phyloP scores from a whole-genome alignment of 148 eudicot genomes.

The Nepenthes gracilis region DNA sequence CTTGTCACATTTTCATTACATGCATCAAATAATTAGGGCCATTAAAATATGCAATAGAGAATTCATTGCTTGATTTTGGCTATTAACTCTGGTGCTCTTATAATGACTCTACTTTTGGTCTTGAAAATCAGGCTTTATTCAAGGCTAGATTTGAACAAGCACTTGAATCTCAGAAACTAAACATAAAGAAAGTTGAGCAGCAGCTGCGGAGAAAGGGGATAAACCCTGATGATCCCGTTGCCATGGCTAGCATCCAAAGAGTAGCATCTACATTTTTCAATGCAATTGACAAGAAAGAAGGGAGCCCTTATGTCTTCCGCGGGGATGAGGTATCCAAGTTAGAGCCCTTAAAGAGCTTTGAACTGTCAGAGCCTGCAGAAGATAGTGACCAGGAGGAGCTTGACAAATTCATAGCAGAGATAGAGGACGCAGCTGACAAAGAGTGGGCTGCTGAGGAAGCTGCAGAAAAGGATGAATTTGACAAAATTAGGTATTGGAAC shows the following conservation, averaged over 20 bases:
- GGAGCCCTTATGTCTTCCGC: constrained; percentile 81
- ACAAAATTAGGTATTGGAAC: constrained; percentile 55
- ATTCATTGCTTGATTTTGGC: neutral
- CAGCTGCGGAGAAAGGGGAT: constrained; percentile 75
- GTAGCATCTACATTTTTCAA: constrained; percentile 95
- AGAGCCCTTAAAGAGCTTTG: constrained; percentile 13
- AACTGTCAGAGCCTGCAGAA: constrained; percentile 29
- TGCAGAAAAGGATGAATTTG: constrained; percentile 68
- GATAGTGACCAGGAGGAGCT: constrained; percentile 98
- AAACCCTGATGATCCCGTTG: constrained; percentile 96
- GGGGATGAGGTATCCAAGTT: constrained; percentile 28
- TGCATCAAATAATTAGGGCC: too few relatives aligned
- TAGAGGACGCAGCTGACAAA: constrained; percentile 87
- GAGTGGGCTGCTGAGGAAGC: constrained; percentile 89
- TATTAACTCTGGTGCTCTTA: too few relatives aligned
- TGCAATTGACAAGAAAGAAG: constrained; percentile 83
- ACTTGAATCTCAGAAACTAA: constrained; percentile 92
- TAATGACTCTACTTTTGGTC: constrained; percentile 3
- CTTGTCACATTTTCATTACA: too few relatives aligned
- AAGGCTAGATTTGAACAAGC: constrained; percentile 99
- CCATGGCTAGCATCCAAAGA: constrained; percentile 92
- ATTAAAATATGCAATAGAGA: neutral
- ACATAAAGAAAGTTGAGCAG: constrained; percentile 87
- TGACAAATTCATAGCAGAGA: constrained; percentile 88
- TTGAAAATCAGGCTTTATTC: constrained; percentile 69